Evolutionary conservation across 2,329 filamentous ascomycete genomes (phyloP), one percentile per base, ranked within the genome.

Genomic region (Capronia epimyces): DNA sequence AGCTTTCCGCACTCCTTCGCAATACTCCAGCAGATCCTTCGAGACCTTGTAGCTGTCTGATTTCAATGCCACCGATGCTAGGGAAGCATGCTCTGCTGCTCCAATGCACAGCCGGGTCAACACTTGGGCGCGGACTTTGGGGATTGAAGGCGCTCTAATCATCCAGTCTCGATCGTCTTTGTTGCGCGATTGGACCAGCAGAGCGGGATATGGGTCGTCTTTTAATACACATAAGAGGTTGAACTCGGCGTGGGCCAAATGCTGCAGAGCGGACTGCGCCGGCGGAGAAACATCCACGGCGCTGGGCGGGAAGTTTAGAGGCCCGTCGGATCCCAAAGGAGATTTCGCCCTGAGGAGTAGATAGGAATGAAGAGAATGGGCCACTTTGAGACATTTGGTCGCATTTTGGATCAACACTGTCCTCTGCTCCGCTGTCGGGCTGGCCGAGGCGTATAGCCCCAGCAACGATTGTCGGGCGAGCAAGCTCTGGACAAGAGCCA

Each of bases 141-240:
- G 86, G 43, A 96, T 87, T 44, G 89, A 82, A 0, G 91, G 89
- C 0, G 89, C 80, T 62, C 86, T 88, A 67, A 93, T 94, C 89
- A 97, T 97, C 91, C 91, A 98, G 60, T 97, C 91, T 55, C 80
- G 89, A 67, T 90, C 89, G 60, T 84, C 82, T 46, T 84, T 81
- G 64, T 95, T 94, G 42, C 90, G 79, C 50, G 84, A 81, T 62
- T 95, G 87, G 1, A 89, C 82, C 2, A 95, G 84, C 5, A 84
- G 80, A 1, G 86, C 83, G 1, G 91, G 86, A 64, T 96, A 97
- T 0, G 91, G 89, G 63, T 98, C 93, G 65, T 97, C 91, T 62
- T 97, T 97, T 43, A 95, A 68, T 1, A 97, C 89, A 0, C 89
- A 89, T 1, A 96, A 79, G 1, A 97, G 77, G 0, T 90, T 96